Evolutionary conservation across 2,329 filamentous ascomycete species (phyloP).

Genomic region (Trichoderma sp.): DNA sequence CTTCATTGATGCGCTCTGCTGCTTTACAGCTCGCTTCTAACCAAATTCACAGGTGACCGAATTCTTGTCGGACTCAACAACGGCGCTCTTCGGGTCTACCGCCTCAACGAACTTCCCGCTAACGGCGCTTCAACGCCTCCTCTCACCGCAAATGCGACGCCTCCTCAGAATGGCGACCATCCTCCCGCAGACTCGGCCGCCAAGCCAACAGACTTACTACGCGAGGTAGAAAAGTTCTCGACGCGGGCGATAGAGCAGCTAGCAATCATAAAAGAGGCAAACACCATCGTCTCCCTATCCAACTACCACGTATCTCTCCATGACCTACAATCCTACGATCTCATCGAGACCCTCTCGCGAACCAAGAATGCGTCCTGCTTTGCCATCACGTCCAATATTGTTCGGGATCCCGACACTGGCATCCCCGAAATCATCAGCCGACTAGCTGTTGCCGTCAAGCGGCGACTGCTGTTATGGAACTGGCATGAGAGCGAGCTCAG

Average conservation of each 20-base stretch:
- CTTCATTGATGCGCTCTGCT: background rate
- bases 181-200: slow-evolving; percentile 39
- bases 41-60: slow-evolving; percentile 69
- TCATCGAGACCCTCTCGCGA: slow-evolving; percentile 76
- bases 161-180: slow-evolving; percentile 38
- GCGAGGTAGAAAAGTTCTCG: slow-evolving; percentile 94
- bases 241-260: slow-evolving; percentile 89
- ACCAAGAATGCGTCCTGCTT: slow-evolving; percentile 90
- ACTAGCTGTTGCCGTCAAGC: slow-evolving; percentile 89
- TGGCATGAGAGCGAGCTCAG: slow-evolving; percentile 94
- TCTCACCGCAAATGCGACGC: slow-evolving; percentile 38
- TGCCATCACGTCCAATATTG: slow-evolving; percentile 92
- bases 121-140: slow-evolving; percentile 42
- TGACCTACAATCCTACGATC: slow-evolving; percentile 81
- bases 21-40: background rate
- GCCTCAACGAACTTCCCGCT: slow-evolving; percentile 70
- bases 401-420: slow-evolving; percentile 82
- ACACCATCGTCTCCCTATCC: slow-evolving; percentile 85
- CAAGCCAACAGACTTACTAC: slow-evolving; percentile 78
- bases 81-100: slow-evolving; percentile 86
- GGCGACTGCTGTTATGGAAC: slow-evolving; percentile 86
- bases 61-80: slow-evolving; percentile 91
- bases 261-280: slow-evolving; percentile 93
- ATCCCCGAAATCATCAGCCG: slow-evolving; percentile 93
- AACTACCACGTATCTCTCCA: slow-evolving; percentile 89